These are phyloP conservation scores for Penicillium sp. DNA, from an alignment of 2,329 filamentous ascomycete species.

Conservation along the genomic window DNA sequence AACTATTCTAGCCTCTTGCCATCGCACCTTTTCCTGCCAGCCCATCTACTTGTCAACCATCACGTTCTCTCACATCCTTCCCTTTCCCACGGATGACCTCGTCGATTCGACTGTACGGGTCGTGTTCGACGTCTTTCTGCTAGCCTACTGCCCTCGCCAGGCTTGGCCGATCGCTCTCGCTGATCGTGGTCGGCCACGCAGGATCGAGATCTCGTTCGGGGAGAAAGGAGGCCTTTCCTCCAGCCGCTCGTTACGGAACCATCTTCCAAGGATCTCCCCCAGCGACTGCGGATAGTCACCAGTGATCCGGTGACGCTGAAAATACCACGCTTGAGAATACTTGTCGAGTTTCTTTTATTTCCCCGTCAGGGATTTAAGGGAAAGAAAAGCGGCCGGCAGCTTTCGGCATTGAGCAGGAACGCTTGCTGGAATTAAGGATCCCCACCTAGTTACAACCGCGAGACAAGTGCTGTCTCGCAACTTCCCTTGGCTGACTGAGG, in stretches of 20 bases:
- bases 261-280: not conserved
- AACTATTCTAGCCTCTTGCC: slow-evolving; percentile 15
- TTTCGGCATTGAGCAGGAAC: not conserved
- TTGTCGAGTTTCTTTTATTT: not conserved
- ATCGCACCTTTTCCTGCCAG: slow-evolving; percentile 7
- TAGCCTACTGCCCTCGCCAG: slow-evolving; percentile 23
- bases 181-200: slow-evolving; percentile 24
- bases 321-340: not conserved
- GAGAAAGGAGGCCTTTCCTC: slow-evolving; percentile 40
- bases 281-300: not conserved
- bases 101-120: slow-evolving; percentile 23
- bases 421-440: not conserved
- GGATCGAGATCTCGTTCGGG: slow-evolving; percentile 28
- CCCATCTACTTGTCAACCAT: slow-evolving; percentile 14
- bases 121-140: slow-evolving; percentile 21
- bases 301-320: not conserved
- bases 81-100: slow-evolving; percentile 28
- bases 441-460: not conserved
- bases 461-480: slow-evolving; percentile 13
- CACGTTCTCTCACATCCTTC: slow-evolving; percentile 16
- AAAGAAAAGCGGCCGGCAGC: not conserved
- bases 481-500: slow-evolving; percentile 18
- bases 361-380: not conserved
- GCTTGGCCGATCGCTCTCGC: slow-evolving; percentile 28
- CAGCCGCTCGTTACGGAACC: slow-evolving; percentile 35